phyloP scores from a whole-genome alignment of 495 filamentous ascomycete genomes.

The Annulohypoxylon nitens region DNA sequence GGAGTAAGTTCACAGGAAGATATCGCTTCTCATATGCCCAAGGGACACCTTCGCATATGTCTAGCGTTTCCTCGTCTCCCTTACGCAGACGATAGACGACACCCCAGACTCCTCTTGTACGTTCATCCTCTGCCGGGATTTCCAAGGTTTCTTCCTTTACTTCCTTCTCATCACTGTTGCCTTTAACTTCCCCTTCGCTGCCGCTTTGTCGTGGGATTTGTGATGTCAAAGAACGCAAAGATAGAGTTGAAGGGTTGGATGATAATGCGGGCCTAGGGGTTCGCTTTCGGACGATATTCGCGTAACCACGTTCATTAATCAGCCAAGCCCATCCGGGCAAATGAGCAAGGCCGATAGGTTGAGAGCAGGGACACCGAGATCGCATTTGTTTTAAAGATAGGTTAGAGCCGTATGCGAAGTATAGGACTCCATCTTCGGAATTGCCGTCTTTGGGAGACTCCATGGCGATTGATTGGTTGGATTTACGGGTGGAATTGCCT shows the following conservation, averaged over 20 bases:
- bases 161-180: background rate
- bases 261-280: background rate
- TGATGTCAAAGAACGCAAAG: background rate
- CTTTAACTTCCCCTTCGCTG: background rate
- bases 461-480: slow-evolving; percentile 18
- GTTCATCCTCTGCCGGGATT: background rate
- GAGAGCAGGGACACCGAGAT: slow-evolving; percentile 54
- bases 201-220: background rate
- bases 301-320: slow-evolving; percentile 60
- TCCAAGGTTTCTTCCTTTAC: background rate
- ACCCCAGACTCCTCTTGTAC: slow-evolving; percentile 54
- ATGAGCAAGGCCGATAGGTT: slow-evolving; percentile 53
- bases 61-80: slow-evolving; percentile 51
- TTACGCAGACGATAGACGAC: slow-evolving; percentile 54
- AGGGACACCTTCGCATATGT: slow-evolving; percentile 55
- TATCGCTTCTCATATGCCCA: slow-evolving; percentile 53
- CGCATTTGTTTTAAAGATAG: slow-evolving; percentile 58
- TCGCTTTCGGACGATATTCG: slow-evolving; percentile 53
- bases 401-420: slow-evolving; percentile 61
- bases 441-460: background rate
- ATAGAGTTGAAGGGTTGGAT: background rate
- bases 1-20: slow-evolving; percentile 45
- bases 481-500: background rate
- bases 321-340: slow-evolving; percentile 58
- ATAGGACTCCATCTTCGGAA: slow-evolving; percentile 24